Evolutionary conservation across 2,329 filamentous ascomycete genomes (phyloP), one percentile per base, ranked within the genome.

Genomic region (Tolypocladium tropicale): DNA sequence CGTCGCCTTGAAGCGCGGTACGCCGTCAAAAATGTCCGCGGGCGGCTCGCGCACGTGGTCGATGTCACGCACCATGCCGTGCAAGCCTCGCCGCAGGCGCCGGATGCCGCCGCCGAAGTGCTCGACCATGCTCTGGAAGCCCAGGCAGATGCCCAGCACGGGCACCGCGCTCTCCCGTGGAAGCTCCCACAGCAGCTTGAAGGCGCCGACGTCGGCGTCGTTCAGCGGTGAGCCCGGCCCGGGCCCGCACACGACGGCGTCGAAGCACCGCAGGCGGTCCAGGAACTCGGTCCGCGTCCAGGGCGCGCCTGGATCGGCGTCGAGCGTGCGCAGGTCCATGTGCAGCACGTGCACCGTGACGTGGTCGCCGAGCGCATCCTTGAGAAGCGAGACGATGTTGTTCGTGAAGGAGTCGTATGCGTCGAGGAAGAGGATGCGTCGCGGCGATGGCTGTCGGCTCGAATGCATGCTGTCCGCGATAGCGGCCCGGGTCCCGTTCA

Each of bases 351-450:
- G 61, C 16, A 69, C 81, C 50, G 81, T 81, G 36, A 95, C 86
- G 18, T 85, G 76, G 23, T 82, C 87, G 57, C 79, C 74, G 10
- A 95, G 78, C 4, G 83, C 78, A 4, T 86, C 83, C 63, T 87
- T 81, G 51, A 97, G 78, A 36, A 96, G 81, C 6, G 89, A 85
- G 54, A 95, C 84, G 65, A 97, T 94, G 74, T 96, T 97, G 74
- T 95, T 92, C 55, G 91, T 90, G 73, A 96, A 99, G 46, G 92
- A 96, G 75, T 99, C 94, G 72, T 95, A 95, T 59, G 93, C 92
- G 70, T 97, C 94, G 62, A 99, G 79, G 73, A 95, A 96, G 60
- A 97, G 82, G 59, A 97, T 87, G 58, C 76, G 76, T 56, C 60
- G 67, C 55, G 58, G 58, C 37, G 25, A 56, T 28, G n/a, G 57